phyloP scores from a whole-genome alignment of 1,284 basidiomycete species.

The Xerocomus amazonicus region DNA sequence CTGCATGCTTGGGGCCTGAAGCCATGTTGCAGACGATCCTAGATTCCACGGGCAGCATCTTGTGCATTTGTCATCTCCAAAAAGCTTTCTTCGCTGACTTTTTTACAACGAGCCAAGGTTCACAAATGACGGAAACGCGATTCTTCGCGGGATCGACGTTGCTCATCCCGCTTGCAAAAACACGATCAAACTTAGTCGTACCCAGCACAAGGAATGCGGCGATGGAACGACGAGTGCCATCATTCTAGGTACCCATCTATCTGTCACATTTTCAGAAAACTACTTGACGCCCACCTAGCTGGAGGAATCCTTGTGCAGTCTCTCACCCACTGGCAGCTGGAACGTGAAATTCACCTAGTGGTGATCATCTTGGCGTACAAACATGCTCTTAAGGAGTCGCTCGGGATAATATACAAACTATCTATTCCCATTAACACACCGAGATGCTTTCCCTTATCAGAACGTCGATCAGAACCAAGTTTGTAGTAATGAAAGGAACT shows the following conservation, averaged over 20 bases:
- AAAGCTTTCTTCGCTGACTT: no score
- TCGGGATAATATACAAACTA: conserved; percentile 84
- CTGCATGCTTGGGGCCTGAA: no score
- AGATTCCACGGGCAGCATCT: no score
- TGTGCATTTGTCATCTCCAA: no score
- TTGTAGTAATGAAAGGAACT: no score
- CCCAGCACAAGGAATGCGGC: conserved; percentile 98
- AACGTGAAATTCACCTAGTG: conserved; percentile 96
- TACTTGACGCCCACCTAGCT: conserved; percentile 45
- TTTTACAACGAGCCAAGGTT: no score
- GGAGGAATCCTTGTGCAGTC: conserved; percentile 99
- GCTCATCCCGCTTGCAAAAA: conserved; percentile 98
- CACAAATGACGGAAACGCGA: conserved; percentile 98
- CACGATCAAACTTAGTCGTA: conserved; percentile 97
- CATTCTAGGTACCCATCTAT: conserved; percentile 68
- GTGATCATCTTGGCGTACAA: conserved; percentile 99
- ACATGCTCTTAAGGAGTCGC: conserved; percentile 88
- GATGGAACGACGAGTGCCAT: conserved; percentile 98
- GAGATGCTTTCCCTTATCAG: conserved; percentile 98
- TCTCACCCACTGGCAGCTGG: conserved; percentile 84
- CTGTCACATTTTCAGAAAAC: background rate
- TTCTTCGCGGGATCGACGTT: conserved; percentile 96
- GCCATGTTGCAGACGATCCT: no score
- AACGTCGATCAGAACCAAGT: conserved; percentile 99
- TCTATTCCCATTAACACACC: conserved; percentile 89